A percentile compares a stretch with the other conserved stretches of the same genome.
These are phyloP conservation scores for Carex sylvatica DNA, from an alignment of 202 grass and related monocot genomes.

Conservation along the genomic window DNA sequence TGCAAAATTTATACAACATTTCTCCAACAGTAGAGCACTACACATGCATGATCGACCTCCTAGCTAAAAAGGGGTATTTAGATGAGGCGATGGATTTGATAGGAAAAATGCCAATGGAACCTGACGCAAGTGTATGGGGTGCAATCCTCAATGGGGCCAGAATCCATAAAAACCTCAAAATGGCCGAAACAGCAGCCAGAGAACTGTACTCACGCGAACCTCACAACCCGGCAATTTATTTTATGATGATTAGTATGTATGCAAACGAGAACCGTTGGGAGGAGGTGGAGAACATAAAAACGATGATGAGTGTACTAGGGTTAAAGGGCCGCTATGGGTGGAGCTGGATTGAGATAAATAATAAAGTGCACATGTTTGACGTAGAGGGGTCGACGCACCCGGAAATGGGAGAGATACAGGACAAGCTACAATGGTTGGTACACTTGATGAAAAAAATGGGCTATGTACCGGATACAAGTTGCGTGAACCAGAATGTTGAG, in stretches of 20 bases:
- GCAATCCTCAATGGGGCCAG: constrained; percentile 60
- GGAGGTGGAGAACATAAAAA: constrained; percentile 71
- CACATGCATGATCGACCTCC: constrained; percentile 89
- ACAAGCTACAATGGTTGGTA: constrained; percentile 39
- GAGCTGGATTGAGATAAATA: constrained; percentile 66
- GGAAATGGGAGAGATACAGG: constrained; percentile 63
- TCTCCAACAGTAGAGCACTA: constrained; percentile 58
- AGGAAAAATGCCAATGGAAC: constrained; percentile 35
- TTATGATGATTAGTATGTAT: constrained; percentile 76
- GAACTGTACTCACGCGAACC: constrained; percentile 69
- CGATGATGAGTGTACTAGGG: constrained; percentile 56
- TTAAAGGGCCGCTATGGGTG: constrained; percentile 52
- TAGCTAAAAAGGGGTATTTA: constrained; percentile 63
- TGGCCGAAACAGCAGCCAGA: constrained; percentile 57
- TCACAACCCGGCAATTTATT: constrained; percentile 72
- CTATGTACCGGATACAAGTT: constrained; percentile 63
- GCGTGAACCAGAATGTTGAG: constrained; percentile 45
- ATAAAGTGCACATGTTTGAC: constrained; percentile 59
- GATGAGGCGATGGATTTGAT: constrained; percentile 85
- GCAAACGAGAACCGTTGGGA: constrained; percentile 55
- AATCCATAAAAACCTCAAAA: constrained; percentile 56
- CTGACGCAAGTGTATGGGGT: constrained; percentile 58
- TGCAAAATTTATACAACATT: constrained; percentile 51
- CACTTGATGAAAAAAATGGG: constrained; percentile 48
- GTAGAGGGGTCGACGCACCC: constrained; percentile 56